These are phyloP conservation scores for Lathyrus tuberosus DNA, from an alignment of 306 rosid genomes.

Conservation along the genomic window DNA sequence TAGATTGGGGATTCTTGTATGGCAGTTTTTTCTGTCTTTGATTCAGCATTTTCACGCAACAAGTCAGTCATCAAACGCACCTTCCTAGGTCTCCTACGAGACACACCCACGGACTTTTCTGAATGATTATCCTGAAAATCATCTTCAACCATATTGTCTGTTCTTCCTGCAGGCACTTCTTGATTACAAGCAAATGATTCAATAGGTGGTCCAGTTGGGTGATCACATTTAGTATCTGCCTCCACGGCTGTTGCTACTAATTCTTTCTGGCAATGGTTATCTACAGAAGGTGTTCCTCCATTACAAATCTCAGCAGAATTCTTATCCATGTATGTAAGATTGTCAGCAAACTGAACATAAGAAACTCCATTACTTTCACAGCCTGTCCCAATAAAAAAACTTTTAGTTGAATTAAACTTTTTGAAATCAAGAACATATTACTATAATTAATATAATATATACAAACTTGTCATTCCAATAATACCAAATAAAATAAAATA, in stretches of 20 bases:
- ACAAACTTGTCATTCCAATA: constrained; percentile 16
- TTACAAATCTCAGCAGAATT: constrained; percentile 49
- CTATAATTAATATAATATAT: constrained; percentile 15
- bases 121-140: constrained; percentile 56
- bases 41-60: constrained; percentile 60
- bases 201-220: constrained; percentile 41
- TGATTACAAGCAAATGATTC: constrained; percentile 47
- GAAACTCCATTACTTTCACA: constrained; percentile 52
- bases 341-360: constrained; percentile 47
- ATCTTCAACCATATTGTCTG: constrained; percentile 49
- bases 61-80: constrained; percentile 87
- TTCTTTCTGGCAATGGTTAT: constrained; percentile 43
- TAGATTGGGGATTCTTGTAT: constrained; percentile 51
- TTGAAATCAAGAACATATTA: constrained; percentile 37
- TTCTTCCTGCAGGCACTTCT: constrained; percentile 49
- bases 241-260: constrained; percentile 34
- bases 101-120: constrained; percentile 55
- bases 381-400: constrained; percentile 44
- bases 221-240: constrained; percentile 41
- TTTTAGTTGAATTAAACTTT: constrained; percentile 43
- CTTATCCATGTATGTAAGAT: constrained; percentile 47
- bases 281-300: constrained; percentile 49
- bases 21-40: constrained; percentile 46
- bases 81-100: constrained; percentile 74
- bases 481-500: constrained; percentile 20